phyloP scores from a whole-genome alignment of 23 red algal species.

The Gracilaria vermiculophylla region DNA sequence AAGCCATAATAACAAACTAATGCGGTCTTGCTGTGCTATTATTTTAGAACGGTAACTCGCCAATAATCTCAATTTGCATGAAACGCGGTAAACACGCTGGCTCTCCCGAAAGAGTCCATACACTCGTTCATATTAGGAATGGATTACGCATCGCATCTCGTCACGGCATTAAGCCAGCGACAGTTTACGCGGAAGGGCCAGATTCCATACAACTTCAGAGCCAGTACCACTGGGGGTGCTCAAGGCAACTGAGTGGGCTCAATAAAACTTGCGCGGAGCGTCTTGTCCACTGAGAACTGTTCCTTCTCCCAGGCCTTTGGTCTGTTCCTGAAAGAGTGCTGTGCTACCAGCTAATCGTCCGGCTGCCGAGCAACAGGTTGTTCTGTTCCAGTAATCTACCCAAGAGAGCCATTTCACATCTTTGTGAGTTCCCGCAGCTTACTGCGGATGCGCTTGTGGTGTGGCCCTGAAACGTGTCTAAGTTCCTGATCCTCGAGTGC shows the following conservation, averaged over 20 bases:
- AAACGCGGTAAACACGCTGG: slow-evolving; percentile 35
- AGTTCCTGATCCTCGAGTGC: neutral
- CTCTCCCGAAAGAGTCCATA: slow-evolving; percentile 24
- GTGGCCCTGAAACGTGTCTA: neutral
- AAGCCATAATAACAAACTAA: slow-evolving; percentile 40
- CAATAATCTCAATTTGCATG: slow-evolving; percentile 37
- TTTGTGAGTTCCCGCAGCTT: neutral
- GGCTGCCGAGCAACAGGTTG: slow-evolving; percentile 20
- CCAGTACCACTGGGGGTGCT: slow-evolving; percentile 32
- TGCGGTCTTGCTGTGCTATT: slow-evolving; percentile 2
- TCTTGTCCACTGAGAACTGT: slow-evolving; percentile 22
- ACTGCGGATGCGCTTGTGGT: neutral
- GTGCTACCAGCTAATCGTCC: neutral
- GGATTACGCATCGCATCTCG: slow-evolving; percentile 11
- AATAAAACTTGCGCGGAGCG: neutral
- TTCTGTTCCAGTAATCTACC: neutral
- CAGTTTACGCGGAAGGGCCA: slow-evolving; percentile 13
- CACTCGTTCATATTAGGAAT: slow-evolving; percentile 53
- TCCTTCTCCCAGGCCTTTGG: slow-evolving; percentile 11
- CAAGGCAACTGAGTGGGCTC: slow-evolving; percentile 11
- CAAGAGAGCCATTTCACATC: slow-evolving; percentile 5
- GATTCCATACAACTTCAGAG: slow-evolving; percentile 6
- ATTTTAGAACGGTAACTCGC: neutral
- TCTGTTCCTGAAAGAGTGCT: slow-evolving; percentile 1
- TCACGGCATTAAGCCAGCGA: slow-evolving; percentile 9